These are phyloP conservation scores for Ramaria sp. DNA, from an alignment of 768 basidiomycete species.

Conservation along the genomic window DNA sequence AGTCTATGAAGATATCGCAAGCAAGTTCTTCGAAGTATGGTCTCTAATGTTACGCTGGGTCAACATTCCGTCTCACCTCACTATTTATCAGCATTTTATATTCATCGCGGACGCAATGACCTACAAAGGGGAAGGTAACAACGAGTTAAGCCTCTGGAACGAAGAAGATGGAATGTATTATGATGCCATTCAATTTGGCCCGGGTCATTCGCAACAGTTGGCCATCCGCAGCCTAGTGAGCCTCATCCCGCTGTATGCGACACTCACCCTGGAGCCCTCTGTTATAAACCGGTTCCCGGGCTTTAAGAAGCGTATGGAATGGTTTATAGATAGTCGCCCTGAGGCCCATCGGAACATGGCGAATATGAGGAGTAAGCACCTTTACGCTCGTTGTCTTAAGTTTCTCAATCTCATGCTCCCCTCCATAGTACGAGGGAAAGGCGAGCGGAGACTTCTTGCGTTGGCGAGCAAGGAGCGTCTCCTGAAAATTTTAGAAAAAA, in stretches of 20 bases:
- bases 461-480: constrained; percentile 88
- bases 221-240: constrained; percentile 93
- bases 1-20: constrained; percentile 98
- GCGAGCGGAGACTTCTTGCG: constrained; percentile 79
- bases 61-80: constrained; percentile 1
- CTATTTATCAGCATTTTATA: constrained; percentile 71
- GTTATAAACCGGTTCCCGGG: constrained; percentile 88
- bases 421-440: constrained; percentile 45
- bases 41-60: not conserved
- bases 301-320: constrained; percentile 97
- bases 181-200: constrained; percentile 87
- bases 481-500: constrained; percentile 81
- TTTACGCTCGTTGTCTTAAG: not conserved
- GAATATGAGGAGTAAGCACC: constrained; percentile 54
- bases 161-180: constrained; percentile 98
- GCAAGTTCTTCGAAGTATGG: constrained; percentile 85
- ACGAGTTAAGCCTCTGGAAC: constrained; percentile 83
- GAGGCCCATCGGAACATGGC: constrained; percentile 88
- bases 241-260: constrained; percentile 94
- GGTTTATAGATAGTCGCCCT: constrained; percentile 93
- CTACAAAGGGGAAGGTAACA: constrained; percentile 57
- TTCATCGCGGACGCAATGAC: constrained; percentile 99
- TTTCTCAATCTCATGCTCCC: not conserved
- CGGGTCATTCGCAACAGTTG: constrained; percentile 74
- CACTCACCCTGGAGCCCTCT: constrained; percentile 83